phyloP scores from a whole-genome alignment of 2,329 filamentous ascomycete genomes.

The Nemania diffusa region DNA sequence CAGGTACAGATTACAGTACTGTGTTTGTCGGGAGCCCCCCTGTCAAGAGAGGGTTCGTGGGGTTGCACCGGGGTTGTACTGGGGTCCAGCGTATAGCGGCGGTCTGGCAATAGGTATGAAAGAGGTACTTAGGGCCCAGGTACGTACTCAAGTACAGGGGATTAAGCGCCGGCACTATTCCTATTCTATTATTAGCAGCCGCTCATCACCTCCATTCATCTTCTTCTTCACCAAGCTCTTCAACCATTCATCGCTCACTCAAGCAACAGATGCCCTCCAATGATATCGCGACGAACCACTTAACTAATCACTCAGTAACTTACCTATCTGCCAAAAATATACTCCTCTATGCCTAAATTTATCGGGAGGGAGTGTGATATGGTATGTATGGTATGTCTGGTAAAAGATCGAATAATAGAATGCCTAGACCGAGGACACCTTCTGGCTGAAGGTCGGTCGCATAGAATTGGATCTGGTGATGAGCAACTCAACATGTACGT shows the following conservation, averaged over 20 bases:
- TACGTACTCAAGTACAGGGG: constrained; percentile 15
- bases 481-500: constrained; percentile 18
- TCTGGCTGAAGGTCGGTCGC: background rate
- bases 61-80: constrained; percentile 28
- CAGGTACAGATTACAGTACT: constrained; percentile 11
- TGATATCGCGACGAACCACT: background rate
- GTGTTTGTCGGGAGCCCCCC: constrained; percentile 39
- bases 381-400: constrained; percentile 1
- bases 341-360: background rate
- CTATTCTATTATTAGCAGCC: constrained; percentile 48
- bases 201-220: constrained; percentile 38
- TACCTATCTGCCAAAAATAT: constrained; percentile 10
- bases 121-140: background rate
- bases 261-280: background rate
- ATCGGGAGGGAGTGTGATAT: background rate
- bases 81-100: constrained; percentile 15
- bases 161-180: constrained; percentile 48
- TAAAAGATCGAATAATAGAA: background rate
- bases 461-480: constrained; percentile 28
- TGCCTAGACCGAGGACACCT: background rate
- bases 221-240: background rate
- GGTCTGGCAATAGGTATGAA: constrained; percentile 25
- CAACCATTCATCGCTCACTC: constrained; percentile 7
- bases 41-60: constrained; percentile 28
- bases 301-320: background rate